phyloP scores from a whole-genome alignment of 2,329 filamentous ascomycete species.

The Nemania serpens region DNA sequence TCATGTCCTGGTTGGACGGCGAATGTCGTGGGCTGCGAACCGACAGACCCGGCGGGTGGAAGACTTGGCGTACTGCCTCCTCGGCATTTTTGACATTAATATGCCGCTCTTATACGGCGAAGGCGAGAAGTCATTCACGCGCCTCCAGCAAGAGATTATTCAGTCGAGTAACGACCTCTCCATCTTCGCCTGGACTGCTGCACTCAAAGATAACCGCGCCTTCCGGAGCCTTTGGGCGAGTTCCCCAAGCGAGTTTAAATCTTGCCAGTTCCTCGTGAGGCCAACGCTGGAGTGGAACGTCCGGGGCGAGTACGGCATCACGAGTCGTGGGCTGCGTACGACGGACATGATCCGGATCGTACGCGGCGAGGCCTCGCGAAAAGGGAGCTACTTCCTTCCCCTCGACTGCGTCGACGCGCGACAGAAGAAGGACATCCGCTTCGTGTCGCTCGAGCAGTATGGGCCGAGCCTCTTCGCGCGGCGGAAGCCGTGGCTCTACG shows the following conservation, averaged over 20 bases:
- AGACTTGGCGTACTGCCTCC: slow-evolving; percentile 37
- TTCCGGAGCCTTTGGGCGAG: slow-evolving; percentile 33
- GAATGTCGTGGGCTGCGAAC: slow-evolving; percentile 36
- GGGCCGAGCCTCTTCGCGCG: slow-evolving; percentile 33
- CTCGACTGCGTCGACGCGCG: slow-evolving; percentile 35
- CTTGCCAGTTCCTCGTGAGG: slow-evolving; percentile 31
- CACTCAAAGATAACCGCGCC: slow-evolving; percentile 21
- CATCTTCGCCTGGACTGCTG: slow-evolving; percentile 34
- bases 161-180: slow-evolving; percentile 32
- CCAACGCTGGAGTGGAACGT: slow-evolving; percentile 34
- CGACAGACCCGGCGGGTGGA: slow-evolving; percentile 34
- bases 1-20: slow-evolving; percentile 29
- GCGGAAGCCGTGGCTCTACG: slow-evolving; percentile 29
- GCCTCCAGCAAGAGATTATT: slow-evolving; percentile 35
- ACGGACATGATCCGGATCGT: slow-evolving; percentile 32
- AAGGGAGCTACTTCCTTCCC: slow-evolving; percentile 34
- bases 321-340: slow-evolving; percentile 32
- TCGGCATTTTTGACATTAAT: slow-evolving; percentile 38
- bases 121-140: slow-evolving; percentile 32
- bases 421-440: slow-evolving; percentile 29
- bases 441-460: slow-evolving; percentile 34
- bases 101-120: slow-evolving; percentile 39
- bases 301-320: slow-evolving; percentile 33
- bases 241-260: slow-evolving; percentile 32
- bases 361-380: slow-evolving; percentile 19